A percentile compares a stretch with the other conserved stretches of the same genome.
Conservation (phyloP, 1,139 yeast genomes). For the Arxiozyma heterogenica region DNA sequence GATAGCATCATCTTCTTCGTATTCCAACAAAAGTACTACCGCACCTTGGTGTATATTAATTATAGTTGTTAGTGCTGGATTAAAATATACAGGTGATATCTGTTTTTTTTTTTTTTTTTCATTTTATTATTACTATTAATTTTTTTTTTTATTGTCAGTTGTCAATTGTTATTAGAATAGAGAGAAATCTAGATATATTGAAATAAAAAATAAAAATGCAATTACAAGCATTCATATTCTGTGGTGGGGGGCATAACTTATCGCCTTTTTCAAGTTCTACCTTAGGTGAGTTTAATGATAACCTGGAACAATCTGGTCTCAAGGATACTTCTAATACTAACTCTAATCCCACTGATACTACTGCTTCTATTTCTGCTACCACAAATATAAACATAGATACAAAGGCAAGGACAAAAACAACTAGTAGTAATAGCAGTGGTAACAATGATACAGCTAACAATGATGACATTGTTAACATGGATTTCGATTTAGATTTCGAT, state of each 20-base stretch:
- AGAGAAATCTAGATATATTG: background rate
- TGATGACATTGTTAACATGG: background rate
- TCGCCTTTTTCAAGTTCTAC: conserved; percentile 56
- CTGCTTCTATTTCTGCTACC: too few species aligned
- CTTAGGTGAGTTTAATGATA: conserved; percentile 1
- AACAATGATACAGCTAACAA: conserved; percentile 14
- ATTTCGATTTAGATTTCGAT: background rate
- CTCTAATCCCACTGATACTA: conserved; percentile 13
- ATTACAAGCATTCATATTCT: conserved; percentile 79
- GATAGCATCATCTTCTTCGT: too few species aligned
- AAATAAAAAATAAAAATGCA: background rate
- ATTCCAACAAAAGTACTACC: too few species aligned
- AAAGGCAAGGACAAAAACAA: background rate
- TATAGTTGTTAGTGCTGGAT: too few species aligned
- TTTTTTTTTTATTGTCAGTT: background rate
- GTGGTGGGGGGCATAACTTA: conserved; percentile 73
- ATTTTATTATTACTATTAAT: too few species aligned
- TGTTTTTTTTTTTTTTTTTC: too few species aligned
- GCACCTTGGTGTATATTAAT: too few species aligned
- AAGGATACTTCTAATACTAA: conserved; percentile 7
- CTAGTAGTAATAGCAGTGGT: background rate
- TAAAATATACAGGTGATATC: too few species aligned
- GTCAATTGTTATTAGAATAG: background rate
- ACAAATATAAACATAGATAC: background rate
- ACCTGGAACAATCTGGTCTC: background rate